Base-by-base conservation (phyloP, 2,329 filamentous ascomycete genomes). In the Fusarium ramigenum region DNA sequence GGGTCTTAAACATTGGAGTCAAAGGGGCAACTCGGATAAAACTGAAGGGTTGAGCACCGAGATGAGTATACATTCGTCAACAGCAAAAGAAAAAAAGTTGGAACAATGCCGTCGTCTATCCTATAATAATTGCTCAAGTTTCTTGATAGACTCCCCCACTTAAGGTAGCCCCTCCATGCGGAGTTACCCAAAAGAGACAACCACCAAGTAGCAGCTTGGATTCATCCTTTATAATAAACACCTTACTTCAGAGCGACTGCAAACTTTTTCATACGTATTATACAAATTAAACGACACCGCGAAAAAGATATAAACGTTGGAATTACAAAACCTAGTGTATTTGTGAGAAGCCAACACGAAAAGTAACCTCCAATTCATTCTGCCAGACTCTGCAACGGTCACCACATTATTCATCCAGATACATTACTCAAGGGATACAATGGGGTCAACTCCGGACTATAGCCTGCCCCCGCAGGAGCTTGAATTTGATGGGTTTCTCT, bases 401-500 rank as follows among this genome's bases (percentile, higher is more conserved):
- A n/a, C 53, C 39, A 30, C 25, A 36, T 37, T 37, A 28, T 36
- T n/a, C 52, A 28, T n/a, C 14, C 25, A 36, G 28, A 58, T 36
- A 25, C 42, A 12, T 23, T 49, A 19, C 49, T 36, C 34, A 39
- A 19, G 25, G 21, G 28, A 64, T 52, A 79, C 23, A 39, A 83
- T 83, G 82, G 80, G 77, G 23, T 82, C 82, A 21, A 77, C 76
- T 63, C 79, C 79, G 34, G 77, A 80, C 56, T 87, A 83, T 72
- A 82, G 79, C 46, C 82, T 85, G 36, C 83, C 85, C 25, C 82
- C 87, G 14, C 82, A 85, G 69, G 81, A 82, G 58, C 83, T 85
- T 50, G 80, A 85, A 50, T 89, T 90, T 75, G 83, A 87, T 52
- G 88, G 87, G 21, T 86, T 90, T 70, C 85, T 93, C 10, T 92